Evolutionary conservation across 2,329 filamentous ascomycete genomes (phyloP).

Genomic region (Fusarium xyrophilum): DNA sequence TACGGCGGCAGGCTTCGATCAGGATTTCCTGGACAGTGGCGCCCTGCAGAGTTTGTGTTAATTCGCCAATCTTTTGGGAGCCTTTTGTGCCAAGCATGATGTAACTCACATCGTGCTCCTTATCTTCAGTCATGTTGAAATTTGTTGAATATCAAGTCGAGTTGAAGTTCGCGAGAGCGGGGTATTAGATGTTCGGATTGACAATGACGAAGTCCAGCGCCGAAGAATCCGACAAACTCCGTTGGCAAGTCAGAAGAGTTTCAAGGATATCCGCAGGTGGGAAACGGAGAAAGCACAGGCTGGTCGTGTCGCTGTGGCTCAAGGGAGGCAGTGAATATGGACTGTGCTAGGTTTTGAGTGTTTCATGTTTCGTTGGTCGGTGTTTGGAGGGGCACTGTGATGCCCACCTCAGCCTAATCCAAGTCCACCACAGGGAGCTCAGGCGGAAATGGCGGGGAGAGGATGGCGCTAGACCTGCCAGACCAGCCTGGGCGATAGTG

Average conservation of each 20-base stretch:
- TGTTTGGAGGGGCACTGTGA: conserved; percentile 30
- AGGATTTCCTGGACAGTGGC: conserved; percentile 85
- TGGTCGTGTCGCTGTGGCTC: conserved; percentile 7
- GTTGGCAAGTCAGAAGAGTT: too few relatives aligned
- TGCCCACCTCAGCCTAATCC: conserved; percentile 5
- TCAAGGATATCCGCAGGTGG: background rate
- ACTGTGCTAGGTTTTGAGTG: conserved; percentile 4
- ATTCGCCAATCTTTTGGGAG: background rate
- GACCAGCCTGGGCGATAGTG: conserved; percentile 3
- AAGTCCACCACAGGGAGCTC: background rate
- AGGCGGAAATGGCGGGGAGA: conserved; percentile 30
- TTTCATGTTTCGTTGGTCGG: conserved; percentile 10
- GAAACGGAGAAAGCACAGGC: background rate
- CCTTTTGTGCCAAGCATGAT: background rate
- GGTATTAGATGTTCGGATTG: conserved; percentile 20
- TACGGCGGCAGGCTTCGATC: conserved; percentile 89
- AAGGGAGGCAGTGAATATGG: conserved; percentile 19
- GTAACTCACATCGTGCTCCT: conserved; percentile 48
- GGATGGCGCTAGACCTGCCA: conserved; percentile 17
- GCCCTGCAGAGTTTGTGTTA: conserved; percentile 56
- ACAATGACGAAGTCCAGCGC: conserved; percentile 1
- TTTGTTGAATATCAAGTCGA: conserved; percentile 1
- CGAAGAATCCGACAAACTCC: background rate
- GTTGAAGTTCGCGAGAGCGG: conserved; percentile 18
- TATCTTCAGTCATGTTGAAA: conserved; percentile 40